Evolutionary conservation across 192 early-diverging fungal genomes (phyloP).

Genomic region (Rhizophagus clarus): DNA sequence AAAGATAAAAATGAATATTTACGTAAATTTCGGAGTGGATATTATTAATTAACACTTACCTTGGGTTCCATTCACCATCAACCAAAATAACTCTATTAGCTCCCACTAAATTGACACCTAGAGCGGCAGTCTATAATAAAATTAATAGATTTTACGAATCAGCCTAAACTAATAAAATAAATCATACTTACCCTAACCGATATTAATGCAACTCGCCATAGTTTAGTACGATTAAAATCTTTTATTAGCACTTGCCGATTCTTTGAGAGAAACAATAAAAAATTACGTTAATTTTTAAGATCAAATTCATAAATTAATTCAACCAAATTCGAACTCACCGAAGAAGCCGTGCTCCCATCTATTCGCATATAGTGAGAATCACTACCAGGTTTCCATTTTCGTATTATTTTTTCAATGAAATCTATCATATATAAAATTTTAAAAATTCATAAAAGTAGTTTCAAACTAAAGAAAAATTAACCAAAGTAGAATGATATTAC

Average conservation of each 20-base stretch:
- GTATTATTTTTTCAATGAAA: background rate
- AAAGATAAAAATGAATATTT: background rate
- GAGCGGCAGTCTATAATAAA: conserved; percentile 36
- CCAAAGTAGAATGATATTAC: conserved; percentile 37
- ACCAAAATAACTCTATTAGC: conserved; percentile 75
- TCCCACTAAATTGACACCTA: conserved; percentile 55
- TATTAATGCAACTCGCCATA: conserved; percentile 18
- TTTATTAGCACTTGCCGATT: background rate
- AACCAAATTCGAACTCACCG: conserved; percentile 8
- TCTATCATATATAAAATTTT: background rate
- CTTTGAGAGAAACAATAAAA: conserved; percentile 35
- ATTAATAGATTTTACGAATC: background rate
- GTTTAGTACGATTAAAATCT: background rate
- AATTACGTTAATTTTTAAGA: conserved; percentile 10
- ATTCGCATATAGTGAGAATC: conserved; percentile 44
- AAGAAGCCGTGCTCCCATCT: conserved; percentile 46
- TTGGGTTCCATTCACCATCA: conserved; percentile 83
- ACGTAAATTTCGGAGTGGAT: too few species aligned
- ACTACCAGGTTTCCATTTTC: background rate
- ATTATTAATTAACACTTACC: conserved; percentile 30
- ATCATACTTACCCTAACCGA: conserved; percentile 1
- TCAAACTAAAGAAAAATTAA: background rate
- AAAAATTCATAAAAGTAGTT: background rate
- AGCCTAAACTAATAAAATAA: background rate
- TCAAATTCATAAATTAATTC: background rate